Conservation (phyloP, 257 asterid genomes). For the Nicotiana noctiflora region DNA sequence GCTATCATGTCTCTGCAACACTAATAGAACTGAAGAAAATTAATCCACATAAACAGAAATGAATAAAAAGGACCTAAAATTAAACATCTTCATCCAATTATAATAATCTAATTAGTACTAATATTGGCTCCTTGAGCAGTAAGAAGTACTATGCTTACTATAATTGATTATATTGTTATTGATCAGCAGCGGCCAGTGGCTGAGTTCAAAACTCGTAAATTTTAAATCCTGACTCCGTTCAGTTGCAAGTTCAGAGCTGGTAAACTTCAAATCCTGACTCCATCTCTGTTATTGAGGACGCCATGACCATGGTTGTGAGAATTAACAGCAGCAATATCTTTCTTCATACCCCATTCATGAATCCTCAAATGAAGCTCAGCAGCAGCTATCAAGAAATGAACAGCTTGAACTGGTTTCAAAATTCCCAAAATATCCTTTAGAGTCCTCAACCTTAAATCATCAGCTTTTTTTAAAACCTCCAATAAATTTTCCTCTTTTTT, state of each 20-base stretch:
- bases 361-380: constrained; percentile 65
- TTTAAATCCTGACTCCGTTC: too few species aligned
- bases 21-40: background rate
- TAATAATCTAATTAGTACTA: background rate
- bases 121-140: background rate
- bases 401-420: constrained; percentile 39
- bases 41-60: background rate
- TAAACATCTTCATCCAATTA: background rate
- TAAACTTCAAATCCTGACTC: too few species aligned
- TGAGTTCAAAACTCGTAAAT: too few species aligned
- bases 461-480: constrained; percentile 37
- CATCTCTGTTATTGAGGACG: background rate
- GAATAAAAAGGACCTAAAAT: background rate
- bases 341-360: constrained; percentile 65
- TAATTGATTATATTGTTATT: too few species aligned
- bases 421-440: constrained; percentile 27
- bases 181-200: too few species aligned
- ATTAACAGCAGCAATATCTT: constrained; percentile 18
- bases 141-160: background rate
- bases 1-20: background rate
- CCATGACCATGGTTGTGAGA: background rate
- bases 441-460: constrained; percentile 51
- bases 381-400: constrained; percentile 68
- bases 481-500: constrained; percentile 38
- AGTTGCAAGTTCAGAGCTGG: too few species aligned